Evolutionary conservation across 495 filamentous ascomycete species (phyloP).

Genomic region (Daldinia bambusicola): DNA sequence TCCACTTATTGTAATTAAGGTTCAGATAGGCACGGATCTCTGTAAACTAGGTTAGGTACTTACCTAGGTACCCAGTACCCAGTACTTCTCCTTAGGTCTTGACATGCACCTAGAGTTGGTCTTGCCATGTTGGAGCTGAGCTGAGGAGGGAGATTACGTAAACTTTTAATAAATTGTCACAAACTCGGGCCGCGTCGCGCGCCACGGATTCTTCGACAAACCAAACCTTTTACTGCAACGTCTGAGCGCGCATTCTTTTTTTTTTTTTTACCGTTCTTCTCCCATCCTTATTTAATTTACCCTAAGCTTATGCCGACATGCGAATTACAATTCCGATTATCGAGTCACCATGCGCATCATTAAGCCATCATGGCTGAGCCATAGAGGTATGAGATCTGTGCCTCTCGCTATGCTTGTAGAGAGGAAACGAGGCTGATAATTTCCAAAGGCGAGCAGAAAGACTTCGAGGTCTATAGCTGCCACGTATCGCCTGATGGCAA

Average conservation of each 20-base stretch:
- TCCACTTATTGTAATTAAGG: no score
- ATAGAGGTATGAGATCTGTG: constrained; percentile 69
- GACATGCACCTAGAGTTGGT: no score
- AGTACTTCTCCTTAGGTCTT: neutral
- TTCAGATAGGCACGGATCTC: neutral
- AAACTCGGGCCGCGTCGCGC: constrained; percentile 49
- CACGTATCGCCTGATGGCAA: constrained; percentile 94
- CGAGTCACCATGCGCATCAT: constrained; percentile 78
- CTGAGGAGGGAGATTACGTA: constrained; percentile 33
- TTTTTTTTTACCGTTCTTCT: neutral
- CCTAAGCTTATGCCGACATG: constrained; percentile 43
- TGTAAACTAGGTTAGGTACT: no score
- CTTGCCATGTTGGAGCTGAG: no score
- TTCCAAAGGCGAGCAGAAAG: constrained; percentile 84
- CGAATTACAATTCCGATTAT: constrained; percentile 41
- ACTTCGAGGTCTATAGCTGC: constrained; percentile 97
- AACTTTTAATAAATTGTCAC: constrained; percentile 29
- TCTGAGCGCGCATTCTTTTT: constrained; percentile 23
- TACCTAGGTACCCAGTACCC: neutral
- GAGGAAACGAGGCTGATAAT: constrained; percentile 30
- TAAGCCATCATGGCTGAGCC: constrained; percentile 92
- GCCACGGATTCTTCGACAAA: constrained; percentile 26
- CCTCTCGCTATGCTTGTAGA: neutral
- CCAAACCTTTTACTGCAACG: constrained; percentile 18
- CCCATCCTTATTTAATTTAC: constrained; percentile 7